A percentile compares a stretch with the other conserved stretches of the same genome.
Conservation (phyloP, 805 yeast genomes). For the Candida odintsovae region DNA sequence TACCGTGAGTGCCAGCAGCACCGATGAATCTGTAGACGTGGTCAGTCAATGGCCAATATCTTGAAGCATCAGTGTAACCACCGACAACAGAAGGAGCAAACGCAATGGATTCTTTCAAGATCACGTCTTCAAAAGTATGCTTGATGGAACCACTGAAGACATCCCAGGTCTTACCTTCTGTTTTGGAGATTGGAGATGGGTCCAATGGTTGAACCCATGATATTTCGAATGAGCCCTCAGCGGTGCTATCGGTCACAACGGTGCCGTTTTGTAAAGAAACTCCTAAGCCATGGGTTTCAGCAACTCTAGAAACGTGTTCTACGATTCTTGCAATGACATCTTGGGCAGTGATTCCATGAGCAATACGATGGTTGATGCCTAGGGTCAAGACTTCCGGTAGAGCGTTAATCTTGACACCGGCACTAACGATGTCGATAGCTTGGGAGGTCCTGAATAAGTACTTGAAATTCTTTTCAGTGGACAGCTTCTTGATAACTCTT, state of each 20-base stretch:
- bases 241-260: slow-evolving; percentile 35
- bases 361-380: slow-evolving; percentile 56
- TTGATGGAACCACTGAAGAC: slow-evolving; percentile 49
- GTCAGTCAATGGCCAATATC: slow-evolving; percentile 50
- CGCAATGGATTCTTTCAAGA: slow-evolving; percentile 4
- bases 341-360: slow-evolving; percentile 43
- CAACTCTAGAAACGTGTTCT: slow-evolving; percentile 33
- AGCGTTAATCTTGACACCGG: slow-evolving; percentile 71
- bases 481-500: slow-evolving; percentile 18
- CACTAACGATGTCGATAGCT: slow-evolving; percentile 58
- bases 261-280: slow-evolving; percentile 26
- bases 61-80: slow-evolving; percentile 58
- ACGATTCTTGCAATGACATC: slow-evolving; percentile 33
- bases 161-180: slow-evolving; percentile 43
- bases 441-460: slow-evolving; percentile 56
- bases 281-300: slow-evolving; percentile 44
- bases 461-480: slow-evolving; percentile 13
- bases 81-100: slow-evolving; percentile 47
- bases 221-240: slow-evolving; percentile 34
- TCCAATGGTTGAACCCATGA: slow-evolving; percentile 31
- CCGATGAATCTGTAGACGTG: slow-evolving; percentile 46
- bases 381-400: slow-evolving; percentile 56
- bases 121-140: slow-evolving; percentile 46
- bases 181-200: slow-evolving; percentile 50
- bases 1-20: slow-evolving; percentile 10